These are phyloP conservation scores for Dalbergia cultrata DNA, from an alignment of 306 rosid species.

Conservation along the genomic window DNA sequence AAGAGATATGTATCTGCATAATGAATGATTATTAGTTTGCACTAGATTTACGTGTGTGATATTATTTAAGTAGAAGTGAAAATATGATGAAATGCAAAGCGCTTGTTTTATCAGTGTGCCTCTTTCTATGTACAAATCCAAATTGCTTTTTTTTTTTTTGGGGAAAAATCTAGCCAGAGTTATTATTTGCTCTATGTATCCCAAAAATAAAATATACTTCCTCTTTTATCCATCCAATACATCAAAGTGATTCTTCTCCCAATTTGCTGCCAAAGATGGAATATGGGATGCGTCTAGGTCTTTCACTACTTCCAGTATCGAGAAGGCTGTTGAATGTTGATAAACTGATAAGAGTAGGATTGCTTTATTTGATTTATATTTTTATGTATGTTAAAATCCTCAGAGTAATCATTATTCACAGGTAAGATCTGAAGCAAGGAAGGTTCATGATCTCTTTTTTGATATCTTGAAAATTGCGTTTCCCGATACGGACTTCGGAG, in stretches of 20 bases:
- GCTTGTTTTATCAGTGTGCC: no score
- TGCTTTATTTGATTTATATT: constrained; percentile 36
- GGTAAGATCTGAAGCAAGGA: constrained; percentile 89
- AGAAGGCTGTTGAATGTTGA: constrained; percentile 7
- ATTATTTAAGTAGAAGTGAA: no score
- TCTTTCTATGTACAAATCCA: no score
- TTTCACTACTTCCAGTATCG: neutral
- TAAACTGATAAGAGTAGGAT: constrained; percentile 11
- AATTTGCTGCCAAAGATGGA: neutral
- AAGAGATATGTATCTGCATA: no score
- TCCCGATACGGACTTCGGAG: constrained; percentile 82
- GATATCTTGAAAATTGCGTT: constrained; percentile 83
- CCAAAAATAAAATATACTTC: no score
- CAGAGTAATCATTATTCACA: constrained; percentile 49
- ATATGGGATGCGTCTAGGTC: neutral
- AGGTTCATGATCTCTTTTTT: constrained; percentile 91
- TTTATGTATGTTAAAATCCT: constrained; percentile 26
- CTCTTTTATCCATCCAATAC: no score
- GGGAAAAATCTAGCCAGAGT: no score
- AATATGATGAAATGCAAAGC: no score
- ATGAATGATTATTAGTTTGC: no score
- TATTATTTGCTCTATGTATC: no score
- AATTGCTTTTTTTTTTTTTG: no score
- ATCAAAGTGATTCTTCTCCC: neutral
- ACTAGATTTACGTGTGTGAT: no score